Conservation (phyloP, 2,329 filamentous ascomycete genomes). For the Dactylellina parvicollis region DNA sequence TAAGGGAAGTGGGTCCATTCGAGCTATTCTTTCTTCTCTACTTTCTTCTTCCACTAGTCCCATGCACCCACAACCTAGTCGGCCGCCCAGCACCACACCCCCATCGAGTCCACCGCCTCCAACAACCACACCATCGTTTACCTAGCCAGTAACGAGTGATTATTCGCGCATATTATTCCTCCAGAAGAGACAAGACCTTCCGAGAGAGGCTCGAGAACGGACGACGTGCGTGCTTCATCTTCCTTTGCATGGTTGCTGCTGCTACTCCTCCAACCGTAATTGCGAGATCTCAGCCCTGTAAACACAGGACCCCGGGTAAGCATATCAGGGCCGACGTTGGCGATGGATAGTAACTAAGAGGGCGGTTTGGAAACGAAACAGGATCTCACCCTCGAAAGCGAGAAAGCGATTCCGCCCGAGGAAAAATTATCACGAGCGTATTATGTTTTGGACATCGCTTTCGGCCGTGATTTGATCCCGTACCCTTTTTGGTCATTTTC, state of each 20-base stretch:
- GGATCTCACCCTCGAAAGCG: slow-evolving; percentile 1
- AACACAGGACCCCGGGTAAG: slow-evolving; percentile 13
- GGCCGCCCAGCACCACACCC: slow-evolving; percentile 4
- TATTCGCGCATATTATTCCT: slow-evolving; percentile 53
- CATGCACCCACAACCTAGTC: slow-evolving; percentile 30
- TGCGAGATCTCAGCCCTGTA: slow-evolving; percentile 51
- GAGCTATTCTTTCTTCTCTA: slow-evolving; percentile 1
- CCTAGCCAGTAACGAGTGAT: slow-evolving; percentile 48
- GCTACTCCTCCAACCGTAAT: slow-evolving; percentile 18
- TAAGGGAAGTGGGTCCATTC: slow-evolving; percentile 50
- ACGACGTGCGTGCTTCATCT: slow-evolving; percentile 32
- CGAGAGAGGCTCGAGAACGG: slow-evolving; percentile 40
- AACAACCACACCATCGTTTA: slow-evolving; percentile 46
- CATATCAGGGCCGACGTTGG: slow-evolving; percentile 5
- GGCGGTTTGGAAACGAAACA: slow-evolving; percentile 24
- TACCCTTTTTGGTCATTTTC: slow-evolving; percentile 9
- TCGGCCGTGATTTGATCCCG: slow-evolving; percentile 26
- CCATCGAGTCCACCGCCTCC: slow-evolving; percentile 1
- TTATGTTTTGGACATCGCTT: slow-evolving; percentile 16
- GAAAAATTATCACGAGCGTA: slow-evolving; percentile 49
- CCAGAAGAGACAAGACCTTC: slow-evolving; percentile 38
- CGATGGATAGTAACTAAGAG: background rate
- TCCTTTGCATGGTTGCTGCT: slow-evolving; percentile 1
- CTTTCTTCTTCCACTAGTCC: slow-evolving; percentile 4
- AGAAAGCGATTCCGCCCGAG: slow-evolving; percentile 27